Percentiles rank a stretch among this genome's conserved stretches.
Evolutionary conservation across 768 basidiomycete species (phyloP).

Genomic region (Pluteus cervinus): DNA sequence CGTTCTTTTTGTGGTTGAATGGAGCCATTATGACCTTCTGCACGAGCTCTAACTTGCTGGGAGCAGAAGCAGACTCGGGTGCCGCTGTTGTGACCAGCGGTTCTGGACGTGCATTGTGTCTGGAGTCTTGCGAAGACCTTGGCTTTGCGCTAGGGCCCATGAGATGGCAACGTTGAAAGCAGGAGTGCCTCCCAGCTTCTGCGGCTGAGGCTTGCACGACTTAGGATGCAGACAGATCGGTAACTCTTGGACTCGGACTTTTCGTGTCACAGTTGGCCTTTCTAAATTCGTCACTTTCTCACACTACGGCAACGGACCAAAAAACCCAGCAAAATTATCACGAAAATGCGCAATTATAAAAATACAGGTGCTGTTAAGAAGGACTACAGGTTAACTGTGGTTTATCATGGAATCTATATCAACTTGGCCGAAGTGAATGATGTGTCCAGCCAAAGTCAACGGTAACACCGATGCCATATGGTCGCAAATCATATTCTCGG

Average conservation of each 20-base stretch:
- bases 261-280: no score
- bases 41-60: constrained; percentile 53
- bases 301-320: no score
- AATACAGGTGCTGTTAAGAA: no score
- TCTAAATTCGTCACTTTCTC: no score
- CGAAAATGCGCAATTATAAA: no score
- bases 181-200: background rate
- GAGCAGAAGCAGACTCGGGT: constrained; percentile 24
- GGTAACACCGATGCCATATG: constrained; percentile 65
- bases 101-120: constrained; percentile 35
- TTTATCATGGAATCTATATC: no score
- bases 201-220: background rate
- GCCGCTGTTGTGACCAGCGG: constrained; percentile 25
- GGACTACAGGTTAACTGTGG: no score
- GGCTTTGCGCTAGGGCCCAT: background rate
- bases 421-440: constrained; percentile 17
- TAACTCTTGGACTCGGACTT: constrained; percentile 3
- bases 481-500: constrained; percentile 62
- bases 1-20: constrained; percentile 60
- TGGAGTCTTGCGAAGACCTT: constrained; percentile 27
- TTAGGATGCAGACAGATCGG: constrained; percentile 1
- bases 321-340: no score
- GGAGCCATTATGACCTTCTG: constrained; percentile 70
- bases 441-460: constrained; percentile 67
- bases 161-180: background rate